Base-by-base conservation (phyloP, 2,329 filamentous ascomycete genomes). In the Rutstroemia sp. region DNA sequence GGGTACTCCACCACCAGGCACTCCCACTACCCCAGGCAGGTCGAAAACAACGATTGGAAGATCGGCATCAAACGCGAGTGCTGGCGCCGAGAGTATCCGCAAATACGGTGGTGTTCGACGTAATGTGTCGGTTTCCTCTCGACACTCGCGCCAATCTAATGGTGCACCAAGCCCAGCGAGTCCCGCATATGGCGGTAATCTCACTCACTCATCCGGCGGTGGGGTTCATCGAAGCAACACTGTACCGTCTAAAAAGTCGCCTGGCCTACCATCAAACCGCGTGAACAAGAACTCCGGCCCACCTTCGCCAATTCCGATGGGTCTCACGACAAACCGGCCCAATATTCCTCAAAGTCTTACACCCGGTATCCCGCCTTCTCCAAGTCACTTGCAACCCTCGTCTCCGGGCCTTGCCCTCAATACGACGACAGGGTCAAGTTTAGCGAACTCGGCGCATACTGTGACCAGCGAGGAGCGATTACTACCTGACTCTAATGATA, bases 111-210 rank as follows among this genome's bases (percentile, higher is more conserved):
- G 83, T 63, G 75, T 96, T 27, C 82, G 92, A 60, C 82, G 94
- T 61, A 96, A 96, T 67, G 88, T 92, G 51, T 97, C 94, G 3
- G 89, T 91, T 0, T 95, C 92, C 4, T 97, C 94, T n/a, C 84
- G 86, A 63, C 84, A 89, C 63, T 96, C 92, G 5, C 82, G 86
- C 58, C 79, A 85, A 58, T 92, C 91, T 23, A 84, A 82, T 59
- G 86, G 81, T 57, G 78, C 82, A 25, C 83, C 86, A 7, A 89
- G 84, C 53, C 89, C 90, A 0, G 81, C 78, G 52, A 87, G 82
- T 60, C 84, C 83, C 12, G 76, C 76, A 4, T 71, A 78, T 54
- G 73, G 73, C 3, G 70, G 77, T 25, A 78, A 80, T 1, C 78
- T 86, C 0, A 79, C 79, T 1, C 76, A 83, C 47, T 76, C 78